Conservation (phyloP, 331 rosid species). For the Malus hybrid region DNA sequence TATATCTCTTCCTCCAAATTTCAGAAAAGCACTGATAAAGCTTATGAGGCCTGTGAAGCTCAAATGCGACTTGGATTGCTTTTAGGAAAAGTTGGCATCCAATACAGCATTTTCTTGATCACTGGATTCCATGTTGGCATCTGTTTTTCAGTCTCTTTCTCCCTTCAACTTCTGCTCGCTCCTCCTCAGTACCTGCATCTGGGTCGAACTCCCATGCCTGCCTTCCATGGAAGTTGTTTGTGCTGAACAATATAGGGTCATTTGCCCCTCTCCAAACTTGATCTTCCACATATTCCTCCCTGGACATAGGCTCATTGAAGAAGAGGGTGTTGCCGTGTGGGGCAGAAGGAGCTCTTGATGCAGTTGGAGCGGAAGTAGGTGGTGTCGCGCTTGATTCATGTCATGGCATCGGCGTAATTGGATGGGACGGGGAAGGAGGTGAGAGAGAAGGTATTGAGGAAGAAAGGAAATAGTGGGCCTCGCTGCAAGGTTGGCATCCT, state of each 20-base stretch:
- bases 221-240: constrained; percentile 19
- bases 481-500: constrained; percentile 83
- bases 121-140: too few relatives aligned
- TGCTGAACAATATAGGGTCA: neutral
- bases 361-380: constrained; percentile 55
- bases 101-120: constrained; percentile 63
- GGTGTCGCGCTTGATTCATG: constrained; percentile 42
- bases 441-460: constrained; percentile 14
- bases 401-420: constrained; percentile 54
- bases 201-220: constrained; percentile 11
- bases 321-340: too few relatives aligned
- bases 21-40: constrained; percentile 52
- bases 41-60: constrained; percentile 73
- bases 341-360: too few relatives aligned
- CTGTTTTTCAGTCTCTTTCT: too few relatives aligned
- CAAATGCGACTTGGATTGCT: constrained; percentile 81
- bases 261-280: constrained; percentile 12
- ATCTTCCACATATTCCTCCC: constrained; percentile 10
- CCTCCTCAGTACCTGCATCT: constrained; percentile 29
- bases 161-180: too few relatives aligned
- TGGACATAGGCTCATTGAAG: too few relatives aligned
- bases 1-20: constrained; percentile 68
- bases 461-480: too few relatives aligned
- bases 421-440: constrained; percentile 44
- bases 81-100: constrained; percentile 63